Conservation (phyloP, 495 filamentous ascomycete species). For the Hyaloscypha variabilis region DNA sequence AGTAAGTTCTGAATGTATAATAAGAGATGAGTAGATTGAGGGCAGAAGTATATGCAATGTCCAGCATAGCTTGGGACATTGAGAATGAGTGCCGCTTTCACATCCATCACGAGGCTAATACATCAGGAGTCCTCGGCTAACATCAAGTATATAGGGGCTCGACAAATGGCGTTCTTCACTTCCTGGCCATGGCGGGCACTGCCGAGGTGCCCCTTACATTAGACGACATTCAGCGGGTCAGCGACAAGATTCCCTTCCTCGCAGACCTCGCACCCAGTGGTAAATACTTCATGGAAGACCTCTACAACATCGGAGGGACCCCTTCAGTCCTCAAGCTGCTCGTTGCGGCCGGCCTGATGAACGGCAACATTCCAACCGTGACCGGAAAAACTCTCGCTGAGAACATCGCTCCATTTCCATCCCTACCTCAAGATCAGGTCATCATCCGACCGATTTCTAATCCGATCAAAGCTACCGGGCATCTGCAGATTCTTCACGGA, state of each 20-base stretch:
- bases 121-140: conserved; percentile 14
- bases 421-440: conserved; percentile 75
- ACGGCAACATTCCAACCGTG: conserved; percentile 86
- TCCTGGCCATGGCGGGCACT: conserved; percentile 92
- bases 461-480: conserved; percentile 87
- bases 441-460: conserved; percentile 81
- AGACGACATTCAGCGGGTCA: conserved; percentile 87
- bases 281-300: conserved; percentile 89
- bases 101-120: too few species aligned
- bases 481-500: conserved; percentile 86
- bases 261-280: conserved; percentile 92
- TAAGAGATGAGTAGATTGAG: too few species aligned
- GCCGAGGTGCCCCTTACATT: conserved; percentile 82
- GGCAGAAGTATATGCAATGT: too few species aligned
- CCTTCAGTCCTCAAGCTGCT: conserved; percentile 92
- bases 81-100: too few species aligned
- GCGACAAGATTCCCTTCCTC: conserved; percentile 88
- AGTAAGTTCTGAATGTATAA: too few species aligned
- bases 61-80: too few species aligned
- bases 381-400: conserved; percentile 89
- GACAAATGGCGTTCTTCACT: conserved; percentile 93
- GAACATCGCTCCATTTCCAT: conserved; percentile 83
- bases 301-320: conserved; percentile 92
- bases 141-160: conserved; percentile 58
- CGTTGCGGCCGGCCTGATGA: conserved; percentile 77